Conservation (phyloP, 78 protist genomes). For the Neovahlkampfia damariscottae region DNA sequence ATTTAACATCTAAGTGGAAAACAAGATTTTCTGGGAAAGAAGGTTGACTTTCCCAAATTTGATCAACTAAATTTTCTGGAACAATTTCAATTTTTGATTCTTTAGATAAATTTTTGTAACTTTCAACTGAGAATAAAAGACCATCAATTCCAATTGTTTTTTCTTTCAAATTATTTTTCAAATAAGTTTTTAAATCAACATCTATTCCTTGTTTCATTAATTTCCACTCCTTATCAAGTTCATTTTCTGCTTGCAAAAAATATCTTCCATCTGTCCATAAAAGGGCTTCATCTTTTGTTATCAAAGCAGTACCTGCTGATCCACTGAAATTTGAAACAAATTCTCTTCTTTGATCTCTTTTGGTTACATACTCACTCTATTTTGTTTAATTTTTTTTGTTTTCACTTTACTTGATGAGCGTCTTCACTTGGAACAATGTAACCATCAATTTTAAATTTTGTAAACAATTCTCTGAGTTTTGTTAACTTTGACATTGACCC, state of each 20-base stretch:
- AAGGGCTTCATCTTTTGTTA: slow-evolving; percentile 35
- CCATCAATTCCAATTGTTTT: background rate
- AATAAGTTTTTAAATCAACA: background rate
- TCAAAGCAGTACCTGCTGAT: slow-evolving; percentile 64
- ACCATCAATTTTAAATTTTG: background rate
- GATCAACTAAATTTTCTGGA: slow-evolving; percentile 37
- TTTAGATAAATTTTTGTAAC: background rate
- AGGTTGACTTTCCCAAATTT: slow-evolving; percentile 18
- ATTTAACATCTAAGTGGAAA: background rate
- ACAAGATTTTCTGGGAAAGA: background rate
- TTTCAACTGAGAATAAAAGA: background rate
- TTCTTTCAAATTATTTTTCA: background rate
- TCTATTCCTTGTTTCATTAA: slow-evolving; percentile 49
- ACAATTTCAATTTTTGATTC: background rate
- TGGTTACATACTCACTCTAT: slow-evolving; percentile 70
- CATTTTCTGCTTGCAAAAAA: slow-evolving; percentile 61
- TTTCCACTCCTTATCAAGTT: slow-evolving; percentile 49
- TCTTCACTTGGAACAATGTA: slow-evolving; percentile 2
- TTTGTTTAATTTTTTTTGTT: too few relatives aligned
- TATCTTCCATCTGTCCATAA: slow-evolving; percentile 89
- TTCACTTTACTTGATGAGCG: slow-evolving; percentile 27
- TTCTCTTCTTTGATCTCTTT: slow-evolving; percentile 41
- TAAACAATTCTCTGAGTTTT: background rate
- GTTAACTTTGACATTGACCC: too few relatives aligned
- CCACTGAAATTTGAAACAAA: slow-evolving; percentile 75